Base-by-base conservation (phyloP, 352 stramenopile genomes). In the Pythium scleroteichum region DNA sequence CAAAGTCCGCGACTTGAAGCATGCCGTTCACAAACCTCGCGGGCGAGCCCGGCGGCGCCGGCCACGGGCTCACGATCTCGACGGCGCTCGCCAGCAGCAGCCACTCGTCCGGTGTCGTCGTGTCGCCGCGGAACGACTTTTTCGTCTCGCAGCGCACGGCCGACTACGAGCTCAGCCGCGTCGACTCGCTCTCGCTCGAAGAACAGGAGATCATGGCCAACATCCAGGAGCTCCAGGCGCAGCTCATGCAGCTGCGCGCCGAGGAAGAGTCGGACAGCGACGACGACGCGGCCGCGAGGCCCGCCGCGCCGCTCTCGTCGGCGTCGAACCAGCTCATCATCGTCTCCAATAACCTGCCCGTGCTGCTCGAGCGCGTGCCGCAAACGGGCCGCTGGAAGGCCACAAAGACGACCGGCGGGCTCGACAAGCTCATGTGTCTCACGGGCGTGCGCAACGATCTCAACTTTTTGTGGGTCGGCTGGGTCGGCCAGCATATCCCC, bases 171-270 rank as follows among this genome's bases (percentile, higher is more conserved):
- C 54, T 83, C 29, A 88, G 75, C 51, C 76, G 77, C 47, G 58
- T 88, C 46, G 82, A 91, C 73, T 76, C 76, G 54, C 66, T 95
- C 41, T 89, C 76, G 47, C 69, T 95, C 4, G 78, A 92, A 50
- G 87, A 96, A 60, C 87, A 96, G 67, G 85, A 94, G 66, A 90
- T 97, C 58, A 69, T 97, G 51, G 82, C 85, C 8, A 94, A 86
- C 54, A 97, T 97, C 69, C 88, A 97, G 53, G 87, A 96, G 44
- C 74, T 96, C 10, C 88, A 97, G 62, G 64, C 90, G 32, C 86
- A 96, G 63, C 79, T 97, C 58, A 88, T 83, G 78, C 76, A 83
- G 57, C 67, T 87, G n/a, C 83, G 83, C 16, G 74, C 78, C 13
- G 83, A 90, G 44, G 66, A 88, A 53, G 74, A 86, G 13, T 69